Conservation (phyloP, 306 rosid species). For the Albizia julibrissin region DNA sequence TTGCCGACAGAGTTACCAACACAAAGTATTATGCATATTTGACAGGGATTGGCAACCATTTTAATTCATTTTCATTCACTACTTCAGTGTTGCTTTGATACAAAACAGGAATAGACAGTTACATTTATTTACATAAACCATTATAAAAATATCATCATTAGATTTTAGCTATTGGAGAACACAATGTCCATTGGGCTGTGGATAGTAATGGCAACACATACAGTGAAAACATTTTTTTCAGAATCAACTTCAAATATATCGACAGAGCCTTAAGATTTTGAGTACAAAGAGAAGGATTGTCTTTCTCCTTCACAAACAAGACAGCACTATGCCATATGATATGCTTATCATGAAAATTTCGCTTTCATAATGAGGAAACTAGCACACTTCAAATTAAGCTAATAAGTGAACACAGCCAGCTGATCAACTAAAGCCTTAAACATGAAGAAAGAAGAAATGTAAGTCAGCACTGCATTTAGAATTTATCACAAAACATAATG, state of each 20-base stretch:
- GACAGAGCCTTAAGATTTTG: constrained; percentile 20
- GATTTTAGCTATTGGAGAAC: background rate
- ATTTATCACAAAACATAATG: background rate
- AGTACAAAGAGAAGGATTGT: background rate
- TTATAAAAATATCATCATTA: constrained; percentile 10
- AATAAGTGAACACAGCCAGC: constrained; percentile 15
- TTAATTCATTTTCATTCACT: background rate
- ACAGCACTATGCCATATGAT: background rate
- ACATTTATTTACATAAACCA: background rate
- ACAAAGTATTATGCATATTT: background rate
- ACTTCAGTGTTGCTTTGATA: background rate
- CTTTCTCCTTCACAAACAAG: constrained; percentile 22
- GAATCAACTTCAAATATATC: background rate
- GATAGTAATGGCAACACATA: background rate
- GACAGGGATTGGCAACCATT: background rate
- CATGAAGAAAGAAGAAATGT: constrained; percentile 26
- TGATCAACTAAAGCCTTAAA: constrained; percentile 5
- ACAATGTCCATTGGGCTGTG: background rate
- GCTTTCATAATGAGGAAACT: background rate
- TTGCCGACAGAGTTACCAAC: too few relatives aligned
- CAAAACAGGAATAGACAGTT: background rate
- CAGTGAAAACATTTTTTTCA: background rate
- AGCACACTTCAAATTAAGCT: constrained; percentile 6
- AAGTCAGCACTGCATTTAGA: constrained; percentile 12
- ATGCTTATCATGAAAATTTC: background rate